Percentiles rank a stretch among this genome's conserved stretches.
Evolutionary conservation across 2,329 filamentous ascomycete species (phyloP).

Genomic region (Colletotrichum coccodes): DNA sequence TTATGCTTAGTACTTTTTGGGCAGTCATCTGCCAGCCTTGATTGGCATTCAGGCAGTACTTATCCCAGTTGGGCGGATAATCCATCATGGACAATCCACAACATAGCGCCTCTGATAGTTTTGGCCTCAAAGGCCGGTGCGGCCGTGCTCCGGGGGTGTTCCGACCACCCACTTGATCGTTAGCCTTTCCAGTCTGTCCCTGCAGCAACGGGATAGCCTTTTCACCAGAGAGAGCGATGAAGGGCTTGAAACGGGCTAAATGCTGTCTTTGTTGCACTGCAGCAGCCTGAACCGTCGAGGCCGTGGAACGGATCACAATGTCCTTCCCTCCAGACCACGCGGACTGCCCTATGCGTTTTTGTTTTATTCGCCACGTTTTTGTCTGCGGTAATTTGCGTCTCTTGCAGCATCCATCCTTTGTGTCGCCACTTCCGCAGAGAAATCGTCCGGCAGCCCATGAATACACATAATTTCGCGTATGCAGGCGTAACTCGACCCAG

Average conservation of each 20-base stretch:
- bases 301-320: not conserved
- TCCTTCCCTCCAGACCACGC: constrained; percentile 8
- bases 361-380: not conserved
- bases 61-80: not conserved
- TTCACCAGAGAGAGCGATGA: constrained; percentile 9
- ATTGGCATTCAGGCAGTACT: not conserved
- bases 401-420: constrained; percentile 3
- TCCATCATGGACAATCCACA: constrained; percentile 3
- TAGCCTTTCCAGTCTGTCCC: not conserved
- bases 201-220: not conserved
- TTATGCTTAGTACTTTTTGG: no score
- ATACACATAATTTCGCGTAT: not conserved
- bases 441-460: not conserved
- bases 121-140: not conserved
- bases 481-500: not conserved
- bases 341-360: not conserved
- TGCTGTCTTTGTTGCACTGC: constrained; percentile 21
- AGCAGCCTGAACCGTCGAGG: not conserved
- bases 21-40: not conserved
- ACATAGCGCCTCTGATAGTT: not conserved
- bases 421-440: not conserved
- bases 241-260: constrained; percentile 25
- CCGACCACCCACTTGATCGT: not conserved
- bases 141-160: not conserved
- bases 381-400: not conserved